Conservation (phyloP, 2,329 filamentous ascomycete species). For the Shiraia bambusicola region DNA sequence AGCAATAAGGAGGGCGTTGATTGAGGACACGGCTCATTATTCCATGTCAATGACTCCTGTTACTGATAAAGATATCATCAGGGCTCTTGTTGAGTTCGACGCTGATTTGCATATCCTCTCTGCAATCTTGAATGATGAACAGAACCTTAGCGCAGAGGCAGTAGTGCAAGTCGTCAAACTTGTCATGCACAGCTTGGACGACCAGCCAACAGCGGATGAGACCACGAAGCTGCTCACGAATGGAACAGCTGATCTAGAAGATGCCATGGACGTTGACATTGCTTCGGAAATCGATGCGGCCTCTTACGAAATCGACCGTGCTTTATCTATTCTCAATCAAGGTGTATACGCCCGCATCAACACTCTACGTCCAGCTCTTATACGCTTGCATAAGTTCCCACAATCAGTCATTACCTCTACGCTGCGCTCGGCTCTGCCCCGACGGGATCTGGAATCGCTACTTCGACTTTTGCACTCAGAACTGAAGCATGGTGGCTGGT, state of each 20-base stretch:
- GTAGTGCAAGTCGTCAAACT: conserved; percentile 66
- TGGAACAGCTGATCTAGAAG: conserved; percentile 22
- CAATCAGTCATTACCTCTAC: conserved; percentile 60
- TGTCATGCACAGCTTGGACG: conserved; percentile 69
- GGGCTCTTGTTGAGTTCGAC: conserved; percentile 65
- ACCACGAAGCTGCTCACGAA: conserved; percentile 46
- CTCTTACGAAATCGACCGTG: conserved; percentile 63
- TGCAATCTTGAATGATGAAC: conserved; percentile 62
- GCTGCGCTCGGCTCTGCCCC: conserved; percentile 64
- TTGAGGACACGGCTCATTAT: conserved; percentile 40
- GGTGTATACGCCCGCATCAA: conserved; percentile 64
- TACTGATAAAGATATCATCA: conserved; percentile 62
- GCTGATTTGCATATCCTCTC: conserved; percentile 67
- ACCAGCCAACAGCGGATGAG: conserved; percentile 28
- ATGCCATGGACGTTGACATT: conserved; percentile 40
- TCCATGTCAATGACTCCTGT: conserved; percentile 54
- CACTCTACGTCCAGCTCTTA: conserved; percentile 67
- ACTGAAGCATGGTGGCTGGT: conserved; percentile 75
- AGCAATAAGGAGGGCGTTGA: conserved; percentile 47
- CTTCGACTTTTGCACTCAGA: conserved; percentile 73
- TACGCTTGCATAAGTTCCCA: conserved; percentile 68
- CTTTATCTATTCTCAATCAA: conserved; percentile 66
- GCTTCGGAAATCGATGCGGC: conserved; percentile 44
- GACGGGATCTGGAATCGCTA: conserved; percentile 69
- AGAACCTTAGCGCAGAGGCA: conserved; percentile 66